phyloP scores from a whole-genome alignment of 2,329 filamentous ascomycete species.

The Lasiodiplodia gonubiensis region DNA sequence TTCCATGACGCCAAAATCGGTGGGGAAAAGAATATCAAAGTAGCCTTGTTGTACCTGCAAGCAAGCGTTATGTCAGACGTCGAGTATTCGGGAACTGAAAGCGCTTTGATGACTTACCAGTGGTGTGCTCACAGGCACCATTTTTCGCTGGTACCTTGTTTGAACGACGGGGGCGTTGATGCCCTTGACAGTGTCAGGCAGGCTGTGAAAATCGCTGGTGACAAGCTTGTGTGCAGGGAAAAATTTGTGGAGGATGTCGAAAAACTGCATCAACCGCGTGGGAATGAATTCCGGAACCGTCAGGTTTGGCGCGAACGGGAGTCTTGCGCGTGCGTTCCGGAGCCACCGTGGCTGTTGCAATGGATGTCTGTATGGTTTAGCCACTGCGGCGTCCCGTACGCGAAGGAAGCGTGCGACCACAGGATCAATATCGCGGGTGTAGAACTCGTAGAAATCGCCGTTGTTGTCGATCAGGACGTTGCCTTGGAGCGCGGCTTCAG shows the following conservation, averaged over 20 bases:
- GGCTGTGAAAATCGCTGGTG: slow-evolving; percentile 85
- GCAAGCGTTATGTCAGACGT: not conserved
- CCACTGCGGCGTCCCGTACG: slow-evolving; percentile 76
- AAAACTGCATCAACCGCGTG: slow-evolving; percentile 94
- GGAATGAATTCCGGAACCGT: slow-evolving; percentile 91
- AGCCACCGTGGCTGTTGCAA: slow-evolving; percentile 62
- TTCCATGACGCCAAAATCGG: slow-evolving; percentile 89
- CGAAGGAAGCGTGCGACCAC: slow-evolving; percentile 81
- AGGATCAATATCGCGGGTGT: slow-evolving; percentile 79
- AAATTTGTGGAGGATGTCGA: slow-evolving; percentile 83
- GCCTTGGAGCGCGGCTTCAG: slow-evolving; percentile 84
- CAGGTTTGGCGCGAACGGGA: slow-evolving; percentile 77
- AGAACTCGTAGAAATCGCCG: slow-evolving; percentile 96
- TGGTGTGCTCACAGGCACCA: slow-evolving; percentile 87
- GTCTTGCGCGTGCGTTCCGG: slow-evolving; percentile 65
- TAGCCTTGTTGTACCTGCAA: slow-evolving; percentile 91
- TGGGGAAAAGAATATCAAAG: slow-evolving; percentile 98
- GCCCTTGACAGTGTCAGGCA: slow-evolving; percentile 82
- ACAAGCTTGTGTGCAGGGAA: slow-evolving; percentile 91
- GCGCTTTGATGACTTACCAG: slow-evolving; percentile 65
- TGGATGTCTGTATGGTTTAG: slow-evolving; percentile 65
- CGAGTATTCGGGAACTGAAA: not conserved
- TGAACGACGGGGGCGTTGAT: slow-evolving; percentile 95
- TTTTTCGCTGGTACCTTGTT: slow-evolving; percentile 85
- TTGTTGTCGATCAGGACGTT: slow-evolving; percentile 82